Evolutionary conservation across 2,329 filamentous ascomycete species (phyloP).

Genomic region (Teratosphaeria pseudoeucalypti): DNA sequence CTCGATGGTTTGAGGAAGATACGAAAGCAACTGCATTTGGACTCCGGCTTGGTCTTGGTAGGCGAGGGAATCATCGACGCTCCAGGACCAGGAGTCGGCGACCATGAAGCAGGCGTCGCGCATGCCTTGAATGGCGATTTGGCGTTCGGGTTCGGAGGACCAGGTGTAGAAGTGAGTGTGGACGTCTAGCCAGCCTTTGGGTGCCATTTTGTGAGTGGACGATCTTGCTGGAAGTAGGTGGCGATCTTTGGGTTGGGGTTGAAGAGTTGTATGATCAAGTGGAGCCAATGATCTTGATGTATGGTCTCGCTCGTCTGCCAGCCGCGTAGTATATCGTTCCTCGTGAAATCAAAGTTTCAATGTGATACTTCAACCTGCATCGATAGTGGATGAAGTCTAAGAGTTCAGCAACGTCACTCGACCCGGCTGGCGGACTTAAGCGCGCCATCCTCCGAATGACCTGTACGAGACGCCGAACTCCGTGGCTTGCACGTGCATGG

Average conservation of each 20-base stretch:
- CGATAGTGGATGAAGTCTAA: background rate
- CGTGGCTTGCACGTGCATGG: too few species aligned
- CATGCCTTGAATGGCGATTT: background rate
- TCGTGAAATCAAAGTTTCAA: too few species aligned
- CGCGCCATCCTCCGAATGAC: background rate
- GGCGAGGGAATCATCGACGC: background rate
- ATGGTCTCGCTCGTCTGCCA: background rate
- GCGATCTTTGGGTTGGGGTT: background rate
- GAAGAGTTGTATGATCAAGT: background rate
- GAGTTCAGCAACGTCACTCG: background rate
- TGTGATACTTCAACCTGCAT: background rate
- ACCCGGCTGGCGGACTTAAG: background rate
- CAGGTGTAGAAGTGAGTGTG: conserved; percentile 1
- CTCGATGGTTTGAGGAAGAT: conserved; percentile 1
- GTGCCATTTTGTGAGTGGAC: background rate
- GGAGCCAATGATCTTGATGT: background rate
- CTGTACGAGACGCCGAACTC: background rate
- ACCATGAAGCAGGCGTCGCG: conserved; percentile 1
- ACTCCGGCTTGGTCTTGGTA: conserved; percentile 1
- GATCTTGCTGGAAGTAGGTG: background rate
- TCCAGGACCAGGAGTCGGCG: background rate
- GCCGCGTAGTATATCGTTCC: too few species aligned
- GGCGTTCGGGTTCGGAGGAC: background rate
- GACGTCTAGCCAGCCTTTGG: conserved; percentile 1
- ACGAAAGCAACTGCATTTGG: conserved; percentile 1